Evolutionary conservation across 306 rosid genomes (phyloP), one percentile per base, ranked within the genome.

Genomic region (Pyrus communis): DNA sequence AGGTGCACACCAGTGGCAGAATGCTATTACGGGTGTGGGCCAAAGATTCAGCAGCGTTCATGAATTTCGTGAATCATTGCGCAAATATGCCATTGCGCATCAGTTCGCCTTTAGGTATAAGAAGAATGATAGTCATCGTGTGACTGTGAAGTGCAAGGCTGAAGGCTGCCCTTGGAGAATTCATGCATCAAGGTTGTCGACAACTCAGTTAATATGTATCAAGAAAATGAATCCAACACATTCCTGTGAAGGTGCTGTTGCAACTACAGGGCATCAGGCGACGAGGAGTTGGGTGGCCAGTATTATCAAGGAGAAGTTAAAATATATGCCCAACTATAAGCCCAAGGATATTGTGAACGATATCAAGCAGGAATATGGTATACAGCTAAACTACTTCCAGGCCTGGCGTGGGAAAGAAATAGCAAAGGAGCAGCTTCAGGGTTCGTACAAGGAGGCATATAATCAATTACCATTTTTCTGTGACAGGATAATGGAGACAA

Each of bases 351-450:
- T 95, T 67, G 98, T 95, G 77, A 89, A 85, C 68, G 98, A 95
- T 84, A 92, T 95, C 85, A 92, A 92, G 80, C 82, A 92, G 80
- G 98, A 95, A 84, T 95, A 92, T 77, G 98, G 98, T 77, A 88
- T 95, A 80, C 97, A 92, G 83, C 86, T 95, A 42, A 95, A 95
- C 85, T 95, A 95, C 86, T 95, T 95, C 77, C 98, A 95, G 79
- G 98, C 98, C 55, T 95, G 98, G 98, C 98, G 98, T 33, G 98
- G 98, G 74, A 95, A 95, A 89, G 98, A 95, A 85, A 92, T 95
- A 83, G 98, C 97, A 31, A 95, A 90, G 87, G 98, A 95, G 86
- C 98, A 95, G 85, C 97, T 95, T 85, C 98, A 90, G 90, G 98
- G 98, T 74, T 95, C 98, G 25, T 92, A 88, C 83, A 92, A 95